Evolutionary conservation across 352 stramenopile species (phyloP).

Genomic region (Bremia lactucae): DNA sequence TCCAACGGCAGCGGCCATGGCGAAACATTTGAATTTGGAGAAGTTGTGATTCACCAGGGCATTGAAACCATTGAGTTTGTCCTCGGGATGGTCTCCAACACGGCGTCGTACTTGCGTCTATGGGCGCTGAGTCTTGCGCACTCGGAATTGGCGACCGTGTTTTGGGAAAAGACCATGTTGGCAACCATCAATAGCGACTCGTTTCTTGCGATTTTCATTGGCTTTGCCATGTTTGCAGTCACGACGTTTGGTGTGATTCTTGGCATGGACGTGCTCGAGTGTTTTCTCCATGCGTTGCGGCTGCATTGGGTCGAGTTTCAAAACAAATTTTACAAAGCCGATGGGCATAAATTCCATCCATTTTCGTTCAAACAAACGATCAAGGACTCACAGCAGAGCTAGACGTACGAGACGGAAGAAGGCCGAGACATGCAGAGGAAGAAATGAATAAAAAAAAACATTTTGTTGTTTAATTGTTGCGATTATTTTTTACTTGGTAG

Average conservation of each 20-base stretch:
- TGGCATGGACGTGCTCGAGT: slow-evolving; percentile 99
- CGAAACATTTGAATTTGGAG: slow-evolving; percentile 91
- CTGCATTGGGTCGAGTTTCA: slow-evolving; percentile 99
- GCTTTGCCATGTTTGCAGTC: slow-evolving; percentile 86
- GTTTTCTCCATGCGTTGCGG: slow-evolving; percentile 97
- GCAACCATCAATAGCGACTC: slow-evolving; percentile 94
- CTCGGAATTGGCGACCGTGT: slow-evolving; percentile 89
- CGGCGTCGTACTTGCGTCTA: slow-evolving; percentile 98
- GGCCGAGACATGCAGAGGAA: slow-evolving; percentile 10
- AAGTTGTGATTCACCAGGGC: slow-evolving; percentile 97
- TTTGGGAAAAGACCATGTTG: slow-evolving; percentile 99
- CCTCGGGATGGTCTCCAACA: slow-evolving; percentile 99
- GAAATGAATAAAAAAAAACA: slow-evolving; percentile 6
- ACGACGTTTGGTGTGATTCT: slow-evolving; percentile 97
- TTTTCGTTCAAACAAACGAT: slow-evolving; percentile 90
- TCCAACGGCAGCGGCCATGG: slow-evolving; percentile 29
- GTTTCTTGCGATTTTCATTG: slow-evolving; percentile 93
- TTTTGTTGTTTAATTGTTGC: slow-evolving; percentile 2
- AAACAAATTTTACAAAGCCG: slow-evolving; percentile 98
- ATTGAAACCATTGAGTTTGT: slow-evolving; percentile 99
- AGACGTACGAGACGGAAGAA: too few species aligned
- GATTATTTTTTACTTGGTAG: slow-evolving; percentile 14
- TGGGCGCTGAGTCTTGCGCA: slow-evolving; percentile 98
- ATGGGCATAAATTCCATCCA: slow-evolving; percentile 94
- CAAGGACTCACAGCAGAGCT: slow-evolving; percentile 46